Base-by-base conservation (phyloP, 257 asterid genomes). In the Petunia axillaris region DNA sequence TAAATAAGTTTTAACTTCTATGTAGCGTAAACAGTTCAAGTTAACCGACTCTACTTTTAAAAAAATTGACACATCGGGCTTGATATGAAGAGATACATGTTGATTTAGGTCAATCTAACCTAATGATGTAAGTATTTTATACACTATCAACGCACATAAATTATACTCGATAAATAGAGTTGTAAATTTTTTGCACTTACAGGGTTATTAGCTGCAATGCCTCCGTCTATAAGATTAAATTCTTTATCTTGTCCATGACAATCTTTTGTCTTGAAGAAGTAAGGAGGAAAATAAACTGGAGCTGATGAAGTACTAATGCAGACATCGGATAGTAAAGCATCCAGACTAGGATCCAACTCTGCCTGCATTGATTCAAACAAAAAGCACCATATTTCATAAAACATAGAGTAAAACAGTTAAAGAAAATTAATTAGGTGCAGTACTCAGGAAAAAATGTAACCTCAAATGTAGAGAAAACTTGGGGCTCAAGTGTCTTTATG, bases 291-390 rank as follows among this genome's bases (percentile, higher is more conserved):
- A 81, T 67, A 76, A 7, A 91, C 87, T 3, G 92, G 95, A 65
- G 93, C 93, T 5, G 93, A 92, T 0, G 93, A 89, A 4, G 95
- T 89, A 68, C 91, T 84, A 35, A 91, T 84, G 87, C 63, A 78
- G 14, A 78, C 44, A 66, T 91, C 93, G 6, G 90, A 83, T 10
- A 90, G n/a, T 2, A 62, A 77, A 13, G 88, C 90, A 81, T 91
- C 85, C 62, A 83, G 6, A 2, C 44, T 43, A 2, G 85, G 78
- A 25, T 46, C 84, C 1, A 64, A 15, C 43, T 68, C 59, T 38
- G 85, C 87, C 90, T 88, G 85, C 64, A 60, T n/a, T 8, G 0
- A 10, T 54, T 54, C 7, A 25, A 25, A 25, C 8, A 11, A 4
- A 64, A 38, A 5, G n/a, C 13, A 53, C 36, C 15, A 15, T 38